A percentile compares a stretch with the other conserved stretches of the same genome.
Evolutionary conservation across 306 rosid species (phyloP).

Genomic region (Gastrolobium bilobum): DNA sequence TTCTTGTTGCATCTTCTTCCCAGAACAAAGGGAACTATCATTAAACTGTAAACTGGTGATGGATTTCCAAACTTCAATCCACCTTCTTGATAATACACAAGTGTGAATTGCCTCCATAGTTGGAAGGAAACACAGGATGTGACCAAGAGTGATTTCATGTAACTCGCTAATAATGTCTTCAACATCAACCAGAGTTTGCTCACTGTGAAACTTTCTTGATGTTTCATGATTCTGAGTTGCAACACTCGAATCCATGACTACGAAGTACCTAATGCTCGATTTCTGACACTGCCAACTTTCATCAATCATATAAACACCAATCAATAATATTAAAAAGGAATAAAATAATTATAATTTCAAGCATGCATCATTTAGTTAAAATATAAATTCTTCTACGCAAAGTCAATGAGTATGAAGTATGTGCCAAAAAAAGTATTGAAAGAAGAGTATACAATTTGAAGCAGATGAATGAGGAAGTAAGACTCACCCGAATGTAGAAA

Average conservation of each 20-base stretch:
- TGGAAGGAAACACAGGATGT: constrained; percentile 46
- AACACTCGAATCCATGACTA: constrained; percentile 39
- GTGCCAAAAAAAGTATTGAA: no score
- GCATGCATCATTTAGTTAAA: neutral
- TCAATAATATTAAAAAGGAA: neutral
- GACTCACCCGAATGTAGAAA: constrained; percentile 25
- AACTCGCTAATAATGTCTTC: constrained; percentile 44
- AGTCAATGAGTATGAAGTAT: no score
- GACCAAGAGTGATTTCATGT: constrained; percentile 43
- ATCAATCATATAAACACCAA: neutral
- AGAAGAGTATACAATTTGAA: neutral
- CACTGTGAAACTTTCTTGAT: neutral
- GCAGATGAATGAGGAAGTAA: neutral
- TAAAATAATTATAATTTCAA: neutral
- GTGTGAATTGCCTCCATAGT: constrained; percentile 39
- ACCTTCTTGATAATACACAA: constrained; percentile 39
- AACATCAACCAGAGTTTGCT: neutral
- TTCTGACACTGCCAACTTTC: neutral
- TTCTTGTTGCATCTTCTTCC: constrained; percentile 46
- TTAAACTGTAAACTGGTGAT: constrained; percentile 25
- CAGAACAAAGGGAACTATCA: constrained; percentile 26
- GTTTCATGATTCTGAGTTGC: neutral
- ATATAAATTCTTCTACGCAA: no score
- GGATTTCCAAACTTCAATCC: constrained; percentile 47
- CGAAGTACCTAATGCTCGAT: neutral